Percentiles rank a stretch among this genome's conserved stretches.
These are phyloP conservation scores for Davidsoniella virescens DNA, from an alignment of 2,329 filamentous ascomycete species.

Conservation along the genomic window DNA sequence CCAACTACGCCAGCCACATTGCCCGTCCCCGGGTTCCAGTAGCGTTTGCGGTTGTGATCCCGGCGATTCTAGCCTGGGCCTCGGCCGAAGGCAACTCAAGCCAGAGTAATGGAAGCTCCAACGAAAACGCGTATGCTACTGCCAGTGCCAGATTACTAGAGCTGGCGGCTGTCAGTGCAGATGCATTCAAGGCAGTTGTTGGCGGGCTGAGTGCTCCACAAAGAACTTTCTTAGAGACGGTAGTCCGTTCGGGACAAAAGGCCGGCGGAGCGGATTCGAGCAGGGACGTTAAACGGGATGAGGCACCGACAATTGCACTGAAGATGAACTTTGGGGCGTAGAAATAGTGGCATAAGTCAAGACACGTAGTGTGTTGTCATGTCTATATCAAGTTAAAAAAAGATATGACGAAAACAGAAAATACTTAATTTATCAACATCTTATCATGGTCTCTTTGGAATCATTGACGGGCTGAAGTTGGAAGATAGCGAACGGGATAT, in stretches of 20 bases:
- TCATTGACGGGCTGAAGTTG: no score
- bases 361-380: no score
- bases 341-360: no score
- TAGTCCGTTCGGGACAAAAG: constrained; percentile 48
- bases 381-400: no score
- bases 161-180: constrained; percentile 59
- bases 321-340: constrained; percentile 73
- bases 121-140: constrained; percentile 40
- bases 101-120: neutral
- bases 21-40: constrained; percentile 31
- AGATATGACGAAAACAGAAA: no score
- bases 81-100: constrained; percentile 33
- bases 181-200: constrained; percentile 58
- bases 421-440: no score
- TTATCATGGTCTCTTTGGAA: no score
- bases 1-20: constrained; percentile 45
- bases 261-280: constrained; percentile 25
- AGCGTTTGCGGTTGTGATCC: constrained; percentile 62
- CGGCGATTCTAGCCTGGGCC: constrained; percentile 58
- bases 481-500: no score
- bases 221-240: constrained; percentile 62
- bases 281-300: constrained; percentile 23
- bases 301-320: constrained; percentile 69
- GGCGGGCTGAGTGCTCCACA: constrained; percentile 53
- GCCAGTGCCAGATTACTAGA: constrained; percentile 65